Evolutionary conservation across 441 rosid species (phyloP), one percentile per base, ranked within the genome.

Genomic region (Gossypium schwendimanii): DNA sequence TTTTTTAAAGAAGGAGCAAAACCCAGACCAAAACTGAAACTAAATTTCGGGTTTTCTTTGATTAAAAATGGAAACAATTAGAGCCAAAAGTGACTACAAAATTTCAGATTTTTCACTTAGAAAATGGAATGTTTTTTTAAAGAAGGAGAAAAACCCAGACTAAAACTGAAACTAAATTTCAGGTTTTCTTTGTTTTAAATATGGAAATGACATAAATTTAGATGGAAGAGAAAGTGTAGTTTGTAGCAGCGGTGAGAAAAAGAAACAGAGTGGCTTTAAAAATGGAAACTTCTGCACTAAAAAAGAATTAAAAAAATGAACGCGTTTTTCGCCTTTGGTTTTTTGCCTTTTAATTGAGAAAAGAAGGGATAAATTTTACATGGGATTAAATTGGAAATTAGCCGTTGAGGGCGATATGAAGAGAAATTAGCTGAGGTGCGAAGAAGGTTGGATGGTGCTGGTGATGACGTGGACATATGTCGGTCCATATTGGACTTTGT

Each of bases 341-440:
- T 23, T 23, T 57, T 23, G 1, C 41, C 41, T 7, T 36, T 36
- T 36, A 7, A 36, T 36, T 36, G 41, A 7, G 41, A 6, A 36
- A 36, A 36, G 10, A 36, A 36, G 10, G 41, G 41, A 1, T 36
- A 6, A 36, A 0, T 36, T 53, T 21, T 18, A 8, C 2, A 2
- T 3, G 87, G 86, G 85, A 86, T 84, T 85, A 77, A 81, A 69
- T 62, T 9, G 17, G 61, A 79, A 82, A 88, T 79, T 86, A 86
- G 90, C 92, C 90, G 92, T 88, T 88, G 23, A 72, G 49, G 14
- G 10, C 71, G 53, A 78, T 81, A 84, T 81, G 89, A 80, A 71
- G 79, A 21, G 6, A 5, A 0, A 2, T 0, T 36, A 75, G n/a
- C 12, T 0, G 80, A 39, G 41, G 12, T 12, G 49, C 69, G 84